Conservation (phyloP, 495 filamentous ascomycete species). For the Neurospora pannonica region DNA sequence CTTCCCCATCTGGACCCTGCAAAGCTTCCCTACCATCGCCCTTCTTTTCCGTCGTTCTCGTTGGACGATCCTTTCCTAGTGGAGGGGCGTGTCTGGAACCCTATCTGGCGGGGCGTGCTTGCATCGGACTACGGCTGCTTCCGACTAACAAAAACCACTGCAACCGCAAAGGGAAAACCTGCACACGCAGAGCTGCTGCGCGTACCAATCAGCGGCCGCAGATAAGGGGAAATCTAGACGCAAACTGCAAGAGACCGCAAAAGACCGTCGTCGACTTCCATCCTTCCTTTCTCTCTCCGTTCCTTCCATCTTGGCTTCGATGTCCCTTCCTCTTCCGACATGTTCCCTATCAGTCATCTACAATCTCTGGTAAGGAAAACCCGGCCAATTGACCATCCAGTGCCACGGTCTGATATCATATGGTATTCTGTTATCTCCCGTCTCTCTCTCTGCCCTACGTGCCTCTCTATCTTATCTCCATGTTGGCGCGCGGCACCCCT, state of each 20-base stretch:
- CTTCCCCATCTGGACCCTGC: neutral
- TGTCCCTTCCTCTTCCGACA: neutral
- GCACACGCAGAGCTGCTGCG: neutral
- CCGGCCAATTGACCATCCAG: neutral
- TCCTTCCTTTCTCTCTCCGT: neutral
- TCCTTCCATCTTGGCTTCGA: neutral
- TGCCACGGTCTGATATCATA: neutral
- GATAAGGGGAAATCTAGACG: constrained; percentile 4
- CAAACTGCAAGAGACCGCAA: neutral
- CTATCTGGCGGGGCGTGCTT: constrained; percentile 2
- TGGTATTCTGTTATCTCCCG: neutral
- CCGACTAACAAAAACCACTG: neutral
- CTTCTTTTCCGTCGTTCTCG: neutral
- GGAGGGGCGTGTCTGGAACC: constrained; percentile 3
- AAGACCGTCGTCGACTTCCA: neutral
- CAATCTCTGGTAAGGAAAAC: neutral
- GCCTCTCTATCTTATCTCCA: neutral
- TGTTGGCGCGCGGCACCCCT: neutral
- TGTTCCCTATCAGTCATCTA: constrained; percentile 1
- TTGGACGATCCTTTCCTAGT: constrained; percentile 3
- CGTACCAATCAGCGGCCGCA: constrained; percentile 2
- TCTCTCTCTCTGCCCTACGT: neutral
- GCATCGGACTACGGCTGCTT: constrained; percentile 6
- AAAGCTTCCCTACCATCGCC: neutral
- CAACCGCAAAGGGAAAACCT: neutral